These are phyloP conservation scores for Aspergillus bridgeri DNA, from an alignment of 495 filamentous ascomycete species.

Conservation along the genomic window DNA sequence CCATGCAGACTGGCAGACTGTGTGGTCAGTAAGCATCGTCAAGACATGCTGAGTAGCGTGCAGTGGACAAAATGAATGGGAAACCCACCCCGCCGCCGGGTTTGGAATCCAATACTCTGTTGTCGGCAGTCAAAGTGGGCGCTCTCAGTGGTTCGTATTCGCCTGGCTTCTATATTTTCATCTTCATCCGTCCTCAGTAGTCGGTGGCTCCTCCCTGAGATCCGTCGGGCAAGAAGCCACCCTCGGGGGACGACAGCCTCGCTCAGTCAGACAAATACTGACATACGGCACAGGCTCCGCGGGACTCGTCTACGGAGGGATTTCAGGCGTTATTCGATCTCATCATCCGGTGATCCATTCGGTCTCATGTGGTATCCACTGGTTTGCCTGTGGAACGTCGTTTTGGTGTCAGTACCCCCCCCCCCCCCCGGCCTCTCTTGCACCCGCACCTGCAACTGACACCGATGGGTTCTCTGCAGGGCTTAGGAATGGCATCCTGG, in stretches of 20 bases:
- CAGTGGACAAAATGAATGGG: conserved; percentile 32
- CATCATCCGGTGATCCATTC: conserved; percentile 67
- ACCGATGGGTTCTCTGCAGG: conserved; percentile 22
- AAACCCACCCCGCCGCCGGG: conserved; percentile 12
- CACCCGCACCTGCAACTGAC: background rate
- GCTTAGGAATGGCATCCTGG: conserved; percentile 40
- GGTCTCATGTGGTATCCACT: conserved; percentile 69
- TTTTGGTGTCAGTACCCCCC: conserved; percentile 63
- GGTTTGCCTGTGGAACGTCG: conserved; percentile 69
- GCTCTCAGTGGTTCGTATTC: conserved; percentile 49
- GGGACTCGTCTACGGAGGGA: conserved; percentile 70
- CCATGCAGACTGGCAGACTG: background rate
- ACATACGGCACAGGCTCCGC: conserved; percentile 49
- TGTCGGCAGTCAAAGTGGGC: conserved; percentile 48
- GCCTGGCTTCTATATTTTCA: conserved; percentile 6
- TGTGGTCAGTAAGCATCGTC: background rate
- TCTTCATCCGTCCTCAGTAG: background rate
- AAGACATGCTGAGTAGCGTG: background rate
- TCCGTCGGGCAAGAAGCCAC: background rate
- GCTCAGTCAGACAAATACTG: too few species aligned
- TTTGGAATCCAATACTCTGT: conserved; percentile 23
- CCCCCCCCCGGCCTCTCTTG: too few species aligned
- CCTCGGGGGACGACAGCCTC: too few species aligned
- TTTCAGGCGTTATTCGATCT: conserved; percentile 63
- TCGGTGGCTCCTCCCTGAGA: too few species aligned